Evolutionary conservation across 129 eudicot genomes (phyloP).

Genomic region (Smallanthus sonchifolius): DNA sequence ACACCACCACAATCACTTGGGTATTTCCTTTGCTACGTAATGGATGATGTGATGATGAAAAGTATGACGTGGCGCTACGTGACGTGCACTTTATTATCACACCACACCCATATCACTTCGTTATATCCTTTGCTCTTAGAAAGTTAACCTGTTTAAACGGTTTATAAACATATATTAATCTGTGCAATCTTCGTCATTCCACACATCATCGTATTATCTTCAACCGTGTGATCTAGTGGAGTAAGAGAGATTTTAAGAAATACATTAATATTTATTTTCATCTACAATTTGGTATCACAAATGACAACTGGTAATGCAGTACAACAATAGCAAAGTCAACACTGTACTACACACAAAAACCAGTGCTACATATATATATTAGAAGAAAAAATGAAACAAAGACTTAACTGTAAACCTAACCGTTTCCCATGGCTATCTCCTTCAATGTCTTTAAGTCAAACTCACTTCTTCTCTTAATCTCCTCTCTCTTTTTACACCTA

Average conservation of each 20-base stretch:
- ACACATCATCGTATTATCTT: slow-evolving; percentile 6
- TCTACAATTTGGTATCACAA: slow-evolving; percentile 9
- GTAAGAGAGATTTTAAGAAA: background rate
- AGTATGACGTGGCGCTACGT: too few relatives aligned
- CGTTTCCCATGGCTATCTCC: slow-evolving; percentile 37
- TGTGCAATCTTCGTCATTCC: background rate
- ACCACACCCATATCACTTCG: too few relatives aligned
- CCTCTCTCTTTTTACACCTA: slow-evolving; percentile 36
- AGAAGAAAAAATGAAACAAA: background rate
- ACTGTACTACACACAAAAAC: slow-evolving; percentile 48
- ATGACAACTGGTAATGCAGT: slow-evolving; percentile 36
- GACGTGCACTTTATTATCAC: too few relatives aligned
- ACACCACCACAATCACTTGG: too few relatives aligned
- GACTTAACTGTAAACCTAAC: slow-evolving; percentile 8
- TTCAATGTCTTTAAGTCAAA: slow-evolving; percentile 45
- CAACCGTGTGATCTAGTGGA: slow-evolving; percentile 8
- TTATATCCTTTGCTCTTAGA: too few relatives aligned
- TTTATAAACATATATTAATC: background rate
- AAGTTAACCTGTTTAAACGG: too few relatives aligned
- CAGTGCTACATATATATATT: slow-evolving; percentile 11
- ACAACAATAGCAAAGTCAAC: slow-evolving; percentile 53
- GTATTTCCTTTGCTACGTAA: too few relatives aligned
- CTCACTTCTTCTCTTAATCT: slow-evolving; percentile 31
- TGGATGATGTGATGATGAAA: too few relatives aligned
- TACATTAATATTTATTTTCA: background rate